Evolutionary conservation across 345 rosid species (phyloP), one percentile per base, ranked within the genome.

Genomic region (Balakata baccata): DNA sequence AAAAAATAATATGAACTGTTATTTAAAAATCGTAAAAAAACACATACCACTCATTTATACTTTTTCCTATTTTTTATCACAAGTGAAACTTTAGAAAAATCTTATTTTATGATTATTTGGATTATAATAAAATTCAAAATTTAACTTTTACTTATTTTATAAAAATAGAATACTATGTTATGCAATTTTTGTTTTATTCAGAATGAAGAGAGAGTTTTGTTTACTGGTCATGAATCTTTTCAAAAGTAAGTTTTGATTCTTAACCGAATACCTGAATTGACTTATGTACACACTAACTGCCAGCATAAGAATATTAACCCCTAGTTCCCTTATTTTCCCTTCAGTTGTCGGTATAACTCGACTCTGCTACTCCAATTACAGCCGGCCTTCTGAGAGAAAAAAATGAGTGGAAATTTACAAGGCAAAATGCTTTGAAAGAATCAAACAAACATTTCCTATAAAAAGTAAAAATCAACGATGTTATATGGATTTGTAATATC

Each of bases 321-420:
- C 3, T 10, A 56, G 53, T 56, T 60, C 60, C 34, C 74, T 83
- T 85, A 77, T 77, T 77, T 64, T 66, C 51, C 16, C 65, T 53
- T 45, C 54, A 46, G 67, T 59, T 52, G 73, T 77, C 64, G 64
- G 74, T 72, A 75, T 64, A 70, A 72, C 64, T 74, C 38, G 71
- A 64, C 81, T 80, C 77, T 29, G 64, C 75, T 70, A 77, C 85
- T 75, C 74, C 57, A 46, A 73, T 50, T 75, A 76, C 8, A 14
- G 80, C 80, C 46, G 49, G 61, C 62, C 60, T 69, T 61, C 20
- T 49, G 50, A 16, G 45, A 75, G 49, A 7, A 80, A 69, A n/a
- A 63, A 72, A 14, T 66, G 70, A 77, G 67, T 37, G 29, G 76
- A 82, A 73, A 76, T 85, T 75, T 86, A 86, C 86, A 82, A 34